phyloP scores from a whole-genome alignment of 805 yeast species.

The Komagataella pastoris region DNA sequence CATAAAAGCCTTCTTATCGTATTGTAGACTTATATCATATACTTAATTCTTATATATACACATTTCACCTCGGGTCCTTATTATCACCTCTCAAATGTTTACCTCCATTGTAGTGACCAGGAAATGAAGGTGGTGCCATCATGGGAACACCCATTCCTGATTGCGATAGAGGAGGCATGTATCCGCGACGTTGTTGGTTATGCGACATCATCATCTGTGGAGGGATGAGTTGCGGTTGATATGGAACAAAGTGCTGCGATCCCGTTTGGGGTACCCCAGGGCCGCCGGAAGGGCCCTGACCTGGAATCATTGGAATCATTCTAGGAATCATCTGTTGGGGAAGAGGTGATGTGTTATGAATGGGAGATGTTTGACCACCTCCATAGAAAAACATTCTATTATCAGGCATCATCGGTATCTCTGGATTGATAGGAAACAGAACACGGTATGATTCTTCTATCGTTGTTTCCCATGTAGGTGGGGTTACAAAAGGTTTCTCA shows the following conservation, averaged over 20 bases:
- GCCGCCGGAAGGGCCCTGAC: not conserved
- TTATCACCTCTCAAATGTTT: not conserved
- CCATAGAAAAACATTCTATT: not conserved
- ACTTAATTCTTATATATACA: not conserved
- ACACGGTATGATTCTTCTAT: constrained; percentile 41
- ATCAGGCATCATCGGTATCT: not conserved
- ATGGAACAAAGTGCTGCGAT: not conserved
- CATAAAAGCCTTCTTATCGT: not conserved
- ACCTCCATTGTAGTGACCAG: not conserved
- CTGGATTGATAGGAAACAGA: constrained; percentile 28
- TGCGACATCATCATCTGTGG: not conserved
- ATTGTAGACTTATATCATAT: too few relatives aligned
- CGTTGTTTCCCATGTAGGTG: constrained; percentile 66
- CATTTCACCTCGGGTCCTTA: not conserved
- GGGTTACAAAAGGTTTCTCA: constrained; percentile 47
- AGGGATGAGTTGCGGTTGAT: not conserved
- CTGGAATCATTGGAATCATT: constrained; percentile 1
- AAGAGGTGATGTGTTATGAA: constrained; percentile 2
- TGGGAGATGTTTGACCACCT: not conserved
- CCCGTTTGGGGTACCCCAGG: not conserved
- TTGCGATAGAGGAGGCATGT: not conserved
- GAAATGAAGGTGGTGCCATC: not conserved
- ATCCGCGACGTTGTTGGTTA: not conserved
- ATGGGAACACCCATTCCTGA: not conserved
- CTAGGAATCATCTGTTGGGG: constrained; percentile 1